Evolutionary conservation across 345 rosid species (phyloP).

Genomic region (Euclidium syriacum): DNA sequence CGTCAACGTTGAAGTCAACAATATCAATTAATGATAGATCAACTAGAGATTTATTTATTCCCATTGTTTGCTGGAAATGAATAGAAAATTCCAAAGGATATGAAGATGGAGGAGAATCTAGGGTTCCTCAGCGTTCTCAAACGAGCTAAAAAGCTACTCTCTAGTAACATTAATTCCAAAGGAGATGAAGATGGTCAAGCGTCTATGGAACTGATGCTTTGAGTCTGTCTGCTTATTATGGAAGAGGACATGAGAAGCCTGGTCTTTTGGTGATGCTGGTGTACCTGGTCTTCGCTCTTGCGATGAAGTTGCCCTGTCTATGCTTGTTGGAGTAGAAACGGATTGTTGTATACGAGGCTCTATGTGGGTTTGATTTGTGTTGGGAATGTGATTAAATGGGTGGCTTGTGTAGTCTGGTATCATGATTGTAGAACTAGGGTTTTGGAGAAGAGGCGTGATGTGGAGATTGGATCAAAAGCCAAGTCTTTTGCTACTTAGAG

Average conservation of each 20-base stretch:
- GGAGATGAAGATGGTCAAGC: slow-evolving; percentile 16
- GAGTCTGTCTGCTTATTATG: slow-evolving; percentile 24
- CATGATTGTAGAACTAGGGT: slow-evolving; percentile 28
- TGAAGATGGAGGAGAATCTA: slow-evolving; percentile 27
- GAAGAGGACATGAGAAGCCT: slow-evolving; percentile 20
- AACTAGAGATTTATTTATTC: too few relatives aligned
- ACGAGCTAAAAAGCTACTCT: slow-evolving; percentile 19
- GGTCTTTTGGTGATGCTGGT: slow-evolving; percentile 34
- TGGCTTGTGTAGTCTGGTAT: slow-evolving; percentile 38
- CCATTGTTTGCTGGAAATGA: neutral
- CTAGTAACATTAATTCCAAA: slow-evolving; percentile 10
- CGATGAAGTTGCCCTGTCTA: slow-evolving; percentile 30
- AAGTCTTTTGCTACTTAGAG: neutral
- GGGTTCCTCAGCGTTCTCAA: slow-evolving; percentile 23
- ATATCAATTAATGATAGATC: neutral
- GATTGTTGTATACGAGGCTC: slow-evolving; percentile 16
- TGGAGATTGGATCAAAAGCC: slow-evolving; percentile 28
- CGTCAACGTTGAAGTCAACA: neutral
- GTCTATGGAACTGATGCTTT: slow-evolving; percentile 32
- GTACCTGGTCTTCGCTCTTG: slow-evolving; percentile 24
- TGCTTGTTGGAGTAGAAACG: neutral
- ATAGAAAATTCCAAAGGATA: neutral
- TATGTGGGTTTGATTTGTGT: slow-evolving; percentile 21
- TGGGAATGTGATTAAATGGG: slow-evolving; percentile 42
- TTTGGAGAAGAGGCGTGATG: slow-evolving; percentile 31